Base-by-base conservation (phyloP, 208 protist species). In the Dictyostelium gargantuum region DNA sequence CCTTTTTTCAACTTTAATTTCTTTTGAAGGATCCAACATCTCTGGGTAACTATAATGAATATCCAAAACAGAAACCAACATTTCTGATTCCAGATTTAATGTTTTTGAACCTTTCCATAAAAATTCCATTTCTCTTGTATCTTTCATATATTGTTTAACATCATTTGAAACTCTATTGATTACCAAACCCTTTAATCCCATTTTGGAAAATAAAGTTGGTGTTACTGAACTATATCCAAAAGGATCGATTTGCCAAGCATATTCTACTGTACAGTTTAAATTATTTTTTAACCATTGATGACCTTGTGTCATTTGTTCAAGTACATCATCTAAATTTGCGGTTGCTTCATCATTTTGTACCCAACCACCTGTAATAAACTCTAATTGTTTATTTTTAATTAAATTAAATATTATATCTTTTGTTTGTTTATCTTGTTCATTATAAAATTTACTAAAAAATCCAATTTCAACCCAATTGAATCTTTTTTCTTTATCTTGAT, bases 211-310 rank as follows among this genome's bases (percentile, higher is more conserved):
- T 5, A 97, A 46, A 40, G 91, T 85, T 48, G 96, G 94, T 23
- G 91, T 95, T 50, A 80, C 13, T 40, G 92, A 85, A 17, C 75
- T 92, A 89, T 97, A 96, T 6, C 96, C 96, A 66, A 97, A 97
- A 5, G 92, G 91, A 52, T 97, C 94, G 21, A 97, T 96, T 81
- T 97, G 96, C 95, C 95, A 97, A 1, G 85, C 96, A 21, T 95
- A 74, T 23, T 81, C 52, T 6, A 94, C 82, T 21, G 80, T 66
- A 26, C 94, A 84, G 32, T 95, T 95, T 42, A 97, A 95, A 54
- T 84, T 54, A 74, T 96, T 54, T 29, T 94, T 26, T 26, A 97
- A 50, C 81, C 96, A 97, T 75, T 91, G 42, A 68, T 96, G 94
- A 3, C 96, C 95, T 42, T 94, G 84, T 17, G 95, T 92, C 32